These are phyloP conservation scores for Fragilariopsis cylindrus DNA, from an alignment of 108 stramenopile species.

Conservation along the genomic window DNA sequence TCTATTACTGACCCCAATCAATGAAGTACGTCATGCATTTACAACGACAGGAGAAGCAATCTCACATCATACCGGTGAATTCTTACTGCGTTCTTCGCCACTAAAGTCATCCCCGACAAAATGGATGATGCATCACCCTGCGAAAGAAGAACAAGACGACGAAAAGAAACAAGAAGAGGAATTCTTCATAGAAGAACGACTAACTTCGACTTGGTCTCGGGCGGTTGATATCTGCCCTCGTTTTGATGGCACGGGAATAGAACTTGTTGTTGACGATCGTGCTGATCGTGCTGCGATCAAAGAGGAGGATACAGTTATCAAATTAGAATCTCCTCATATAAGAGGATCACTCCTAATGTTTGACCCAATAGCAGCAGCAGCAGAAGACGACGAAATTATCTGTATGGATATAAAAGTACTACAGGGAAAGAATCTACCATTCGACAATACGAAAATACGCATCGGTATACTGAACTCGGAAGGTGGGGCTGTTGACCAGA, in stretches of 20 bases:
- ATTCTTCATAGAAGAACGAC: background rate
- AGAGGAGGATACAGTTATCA: background rate
- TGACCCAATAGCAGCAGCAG: background rate
- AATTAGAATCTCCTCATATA: background rate
- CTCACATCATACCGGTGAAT: background rate
- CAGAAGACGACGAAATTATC: background rate
- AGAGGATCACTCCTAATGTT: background rate
- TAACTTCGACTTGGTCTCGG: background rate
- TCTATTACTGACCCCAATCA: background rate
- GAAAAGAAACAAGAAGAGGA: background rate
- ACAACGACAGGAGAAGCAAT: background rate
- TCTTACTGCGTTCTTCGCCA: background rate
- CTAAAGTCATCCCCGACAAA: background rate
- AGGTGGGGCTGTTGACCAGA: constrained; percentile 4
- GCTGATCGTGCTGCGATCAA: background rate
- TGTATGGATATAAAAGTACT: constrained; percentile 4
- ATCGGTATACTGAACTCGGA: background rate
- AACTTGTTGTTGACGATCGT: background rate
- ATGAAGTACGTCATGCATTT: background rate
- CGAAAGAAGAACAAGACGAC: background rate
- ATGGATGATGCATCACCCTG: background rate
- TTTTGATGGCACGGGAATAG: constrained; percentile 3
- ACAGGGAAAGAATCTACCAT: constrained; percentile 11
- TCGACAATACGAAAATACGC: background rate
- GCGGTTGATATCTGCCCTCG: constrained; percentile 10